Percentiles rank a stretch among this genome's conserved stretches.
Evolutionary conservation across 495 filamentous ascomycete species (phyloP).

Genomic region (Cryomyces antarcticus): DNA sequence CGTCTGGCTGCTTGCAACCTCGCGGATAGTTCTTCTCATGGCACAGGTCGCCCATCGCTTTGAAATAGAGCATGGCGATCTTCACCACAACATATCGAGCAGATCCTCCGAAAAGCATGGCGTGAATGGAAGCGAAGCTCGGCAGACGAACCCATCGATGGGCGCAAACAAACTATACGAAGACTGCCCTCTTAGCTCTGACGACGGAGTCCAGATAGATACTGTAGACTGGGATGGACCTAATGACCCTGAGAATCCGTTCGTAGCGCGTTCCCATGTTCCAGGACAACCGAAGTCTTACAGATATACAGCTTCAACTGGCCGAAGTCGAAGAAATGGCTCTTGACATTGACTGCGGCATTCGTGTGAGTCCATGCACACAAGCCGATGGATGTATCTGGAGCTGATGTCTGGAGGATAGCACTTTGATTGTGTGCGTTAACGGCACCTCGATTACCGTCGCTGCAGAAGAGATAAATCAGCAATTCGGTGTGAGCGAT

Average conservation of each 20-base stretch:
- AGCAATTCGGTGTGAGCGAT: slow-evolving; percentile 21
- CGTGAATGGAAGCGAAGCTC: too few relatives aligned
- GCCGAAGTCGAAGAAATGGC: slow-evolving; percentile 11
- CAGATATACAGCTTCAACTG: slow-evolving; percentile 9
- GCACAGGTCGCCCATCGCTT: too few relatives aligned
- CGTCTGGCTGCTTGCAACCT: too few relatives aligned
- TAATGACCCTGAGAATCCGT: slow-evolving; percentile 13
- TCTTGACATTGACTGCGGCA: slow-evolving; percentile 13
- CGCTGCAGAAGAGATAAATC: slow-evolving; percentile 3
- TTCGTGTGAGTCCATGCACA: slow-evolving; percentile 3
- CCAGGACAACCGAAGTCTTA: neutral
- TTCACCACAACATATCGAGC: too few relatives aligned
- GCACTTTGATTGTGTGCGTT: slow-evolving; percentile 3
- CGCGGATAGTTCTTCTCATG: too few relatives aligned
- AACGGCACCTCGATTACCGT: slow-evolving; percentile 10
- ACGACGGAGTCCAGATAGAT: neutral
- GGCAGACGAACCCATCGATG: too few relatives aligned
- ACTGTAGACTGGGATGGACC: slow-evolving; percentile 11
- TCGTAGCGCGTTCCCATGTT: neutral
- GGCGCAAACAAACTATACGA: too few relatives aligned
- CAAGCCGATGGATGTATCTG: neutral
- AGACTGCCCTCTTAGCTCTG: neutral
- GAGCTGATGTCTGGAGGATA: neutral
- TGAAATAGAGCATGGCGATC: too few relatives aligned
- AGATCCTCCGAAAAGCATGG: too few relatives aligned